Evolutionary conservation across 208 protist genomes (phyloP).

Genomic region (Trypanosoma lewisi): DNA sequence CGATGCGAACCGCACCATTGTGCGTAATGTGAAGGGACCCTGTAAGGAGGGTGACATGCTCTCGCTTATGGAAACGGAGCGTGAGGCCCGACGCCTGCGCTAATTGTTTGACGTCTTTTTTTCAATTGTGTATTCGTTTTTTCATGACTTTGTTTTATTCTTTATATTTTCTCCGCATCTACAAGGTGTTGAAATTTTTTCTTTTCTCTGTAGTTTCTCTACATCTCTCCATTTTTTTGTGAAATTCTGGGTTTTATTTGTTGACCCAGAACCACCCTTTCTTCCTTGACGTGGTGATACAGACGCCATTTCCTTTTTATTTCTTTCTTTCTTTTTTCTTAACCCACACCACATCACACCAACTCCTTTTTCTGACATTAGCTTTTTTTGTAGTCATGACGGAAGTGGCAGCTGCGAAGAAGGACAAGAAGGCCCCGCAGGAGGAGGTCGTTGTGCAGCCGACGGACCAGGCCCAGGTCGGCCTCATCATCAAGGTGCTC

Average conservation of each 20-base stretch:
- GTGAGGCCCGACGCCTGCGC: constrained; percentile 98
- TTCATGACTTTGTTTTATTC: constrained; percentile 7
- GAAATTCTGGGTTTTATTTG: not conserved
- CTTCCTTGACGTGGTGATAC: not conserved
- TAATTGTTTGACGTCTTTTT: constrained; percentile 61
- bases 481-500: constrained; percentile 97
- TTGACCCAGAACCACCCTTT: not conserved
- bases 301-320: not conserved
- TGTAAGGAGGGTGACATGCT: constrained; percentile 99
- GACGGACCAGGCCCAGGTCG: constrained; percentile 90
- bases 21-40: constrained; percentile 99
- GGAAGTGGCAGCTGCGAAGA: constrained; percentile 57
- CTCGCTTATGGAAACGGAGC: constrained; percentile 99
- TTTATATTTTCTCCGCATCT: not conserved
- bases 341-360: too few relatives aligned
- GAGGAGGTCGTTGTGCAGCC: constrained; percentile 76
- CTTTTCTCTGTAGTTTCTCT: not conserved
- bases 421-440: constrained; percentile 76
- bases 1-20: constrained; percentile 94
- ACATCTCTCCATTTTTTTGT: not conserved
- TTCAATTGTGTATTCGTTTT: constrained; percentile 65
- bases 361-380: constrained; percentile 8
- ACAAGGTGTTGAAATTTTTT: not conserved
- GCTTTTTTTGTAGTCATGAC: constrained; percentile 22
- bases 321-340: too few relatives aligned